Conservation (phyloP, 1,139 yeast species). For the Pichia sp. region DNA sequence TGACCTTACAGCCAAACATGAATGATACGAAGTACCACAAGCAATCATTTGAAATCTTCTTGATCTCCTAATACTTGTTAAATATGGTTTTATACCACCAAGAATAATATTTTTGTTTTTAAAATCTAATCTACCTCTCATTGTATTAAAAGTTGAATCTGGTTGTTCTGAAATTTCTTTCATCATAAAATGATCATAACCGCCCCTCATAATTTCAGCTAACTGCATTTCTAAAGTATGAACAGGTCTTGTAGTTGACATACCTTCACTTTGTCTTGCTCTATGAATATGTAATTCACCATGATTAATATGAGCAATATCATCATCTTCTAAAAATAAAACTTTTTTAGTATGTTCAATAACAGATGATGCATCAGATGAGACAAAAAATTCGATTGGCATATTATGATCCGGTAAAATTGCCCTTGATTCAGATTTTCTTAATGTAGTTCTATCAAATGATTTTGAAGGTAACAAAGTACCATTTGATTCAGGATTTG, state of each 20-base stretch:
- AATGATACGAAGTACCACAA: slow-evolving; percentile 98
- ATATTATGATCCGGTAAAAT: slow-evolving; percentile 29
- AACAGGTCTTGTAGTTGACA: slow-evolving; percentile 87
- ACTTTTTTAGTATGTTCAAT: slow-evolving; percentile 97
- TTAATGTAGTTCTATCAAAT: slow-evolving; percentile 17
- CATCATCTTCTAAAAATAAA: slow-evolving; percentile 93
- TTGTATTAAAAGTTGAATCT: slow-evolving; percentile 94
- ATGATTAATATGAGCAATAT: slow-evolving; percentile 95
- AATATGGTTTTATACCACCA: slow-evolving; percentile 84
- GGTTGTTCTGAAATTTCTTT: slow-evolving; percentile 99
- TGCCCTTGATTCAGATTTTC: slow-evolving; percentile 31
- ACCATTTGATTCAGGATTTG: slow-evolving; percentile 9
- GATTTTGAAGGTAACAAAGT: slow-evolving; percentile 12
- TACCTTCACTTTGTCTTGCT: slow-evolving; percentile 86
- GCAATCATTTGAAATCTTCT: slow-evolving; percentile 98
- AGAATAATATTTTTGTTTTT: slow-evolving; percentile 69
- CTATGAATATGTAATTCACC: slow-evolving; percentile 99
- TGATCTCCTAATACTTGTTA: slow-evolving; percentile 88
- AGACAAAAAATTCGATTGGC: slow-evolving; percentile 92
- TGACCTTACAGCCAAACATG: slow-evolving; percentile 95
- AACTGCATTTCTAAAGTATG: slow-evolving; percentile 96
- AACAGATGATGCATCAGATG: slow-evolving; percentile 98
- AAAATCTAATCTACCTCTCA: slow-evolving; percentile 98
- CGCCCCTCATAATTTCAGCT: slow-evolving; percentile 97
- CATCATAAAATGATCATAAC: slow-evolving; percentile 95